Evolutionary conservation across 1,284 basidiomycete species (phyloP).

Genomic region (Ustilago curta): DNA sequence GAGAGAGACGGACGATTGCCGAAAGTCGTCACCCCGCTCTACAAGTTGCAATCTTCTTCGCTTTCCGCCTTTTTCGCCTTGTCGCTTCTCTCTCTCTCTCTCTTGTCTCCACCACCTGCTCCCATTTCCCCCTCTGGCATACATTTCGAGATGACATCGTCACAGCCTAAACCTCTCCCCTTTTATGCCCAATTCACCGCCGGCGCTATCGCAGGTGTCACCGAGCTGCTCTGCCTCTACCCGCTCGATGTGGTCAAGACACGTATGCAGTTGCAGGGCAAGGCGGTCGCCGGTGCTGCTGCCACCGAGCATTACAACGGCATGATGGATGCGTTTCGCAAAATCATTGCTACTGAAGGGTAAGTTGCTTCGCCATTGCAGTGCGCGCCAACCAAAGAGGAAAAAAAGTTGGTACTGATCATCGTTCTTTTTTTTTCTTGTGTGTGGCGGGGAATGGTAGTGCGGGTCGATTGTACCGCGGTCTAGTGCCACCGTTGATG

Average conservation of each 20-base stretch:
- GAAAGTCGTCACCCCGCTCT: background rate
- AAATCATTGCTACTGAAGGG: conserved; percentile 87
- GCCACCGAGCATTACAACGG: conserved; percentile 71
- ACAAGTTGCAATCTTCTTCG: background rate
- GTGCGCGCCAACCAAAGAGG: background rate
- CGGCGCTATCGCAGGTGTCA: conserved; percentile 84
- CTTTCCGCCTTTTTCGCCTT: too few relatives aligned
- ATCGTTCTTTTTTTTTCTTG: conserved; percentile 1
- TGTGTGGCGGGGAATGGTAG: conserved; percentile 2
- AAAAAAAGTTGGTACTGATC: background rate
- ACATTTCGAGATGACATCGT: conserved; percentile 19
- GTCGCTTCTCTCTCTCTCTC: background rate
- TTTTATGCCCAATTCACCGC: conserved; percentile 88
- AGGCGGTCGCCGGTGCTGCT: conserved; percentile 73
- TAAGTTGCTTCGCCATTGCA: conserved; percentile 70
- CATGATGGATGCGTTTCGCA: conserved; percentile 82
- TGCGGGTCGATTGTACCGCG: conserved; percentile 86
- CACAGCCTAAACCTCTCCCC: conserved; percentile 73
- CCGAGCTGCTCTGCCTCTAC: conserved; percentile 91
- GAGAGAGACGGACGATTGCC: background rate
- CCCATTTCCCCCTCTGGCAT: background rate
- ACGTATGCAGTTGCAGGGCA: conserved; percentile 93
- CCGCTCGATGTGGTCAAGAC: conserved; percentile 87
- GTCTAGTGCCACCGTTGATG: conserved; percentile 91
- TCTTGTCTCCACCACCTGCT: background rate